Evolutionary conservation across 345 rosid genomes (phyloP), one percentile per base, ranked within the genome.

Genomic region (Gossypium raimondii): DNA sequence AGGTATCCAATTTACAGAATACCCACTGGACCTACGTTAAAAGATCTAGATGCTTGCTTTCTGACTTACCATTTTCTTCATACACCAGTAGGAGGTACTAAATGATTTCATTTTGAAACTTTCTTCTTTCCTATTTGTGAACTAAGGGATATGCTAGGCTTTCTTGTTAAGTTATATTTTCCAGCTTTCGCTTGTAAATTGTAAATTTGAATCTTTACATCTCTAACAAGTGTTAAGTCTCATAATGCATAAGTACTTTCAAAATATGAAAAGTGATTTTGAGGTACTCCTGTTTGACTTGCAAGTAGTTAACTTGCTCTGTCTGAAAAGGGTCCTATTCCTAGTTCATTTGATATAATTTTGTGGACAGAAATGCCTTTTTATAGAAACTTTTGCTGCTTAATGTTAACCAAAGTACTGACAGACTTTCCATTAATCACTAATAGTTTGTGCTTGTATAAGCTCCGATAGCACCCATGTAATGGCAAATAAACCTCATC

Each of bases 1-100:
- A 86, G 92, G 94, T 95, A 90, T 81, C 99, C 98, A 48, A 93
- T 93, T 58, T 95, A 95, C 79, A 86, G 97, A 80, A 95, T 93
- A 80, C 99, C 98, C 45, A 89, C 88, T 73, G 97, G 99, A 78
- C 88, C 96, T 2, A 91, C 98, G 0, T 66, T 95, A 71, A 91
- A 90, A 85, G 94, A 95, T 79, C 83, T 95, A 66, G 94, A 93
- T 82, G 99, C 99, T 70, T 93, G 98, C 86, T 95, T 95, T 83
- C 81, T 93, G 80, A 91, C 98, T 0, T 95, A 87, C 71, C 99
- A 95, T 86, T 87, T 76, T 55, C 90, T 93, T 73, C 87, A 94
- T 7, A 82, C 89, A 9, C 85, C 93, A 10, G 25, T 70, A 25
- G 87, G 81, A 77, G 86, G 98, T 91, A 91, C 67, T 11, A 45